phyloP scores from a whole-genome alignment of 2,329 filamentous ascomycete species.

The Aspergillus pseudoglaucus region DNA sequence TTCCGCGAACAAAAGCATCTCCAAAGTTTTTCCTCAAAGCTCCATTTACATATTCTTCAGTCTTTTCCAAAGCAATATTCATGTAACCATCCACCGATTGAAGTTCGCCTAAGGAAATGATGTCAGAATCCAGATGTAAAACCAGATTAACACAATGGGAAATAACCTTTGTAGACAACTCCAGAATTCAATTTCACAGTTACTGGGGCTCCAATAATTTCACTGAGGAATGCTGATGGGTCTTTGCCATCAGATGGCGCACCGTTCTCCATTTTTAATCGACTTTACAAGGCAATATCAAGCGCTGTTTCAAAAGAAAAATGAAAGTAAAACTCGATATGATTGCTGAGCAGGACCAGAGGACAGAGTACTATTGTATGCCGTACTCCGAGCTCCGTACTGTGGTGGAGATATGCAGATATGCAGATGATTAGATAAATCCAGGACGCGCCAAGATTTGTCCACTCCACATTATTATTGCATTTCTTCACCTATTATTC shows the following conservation, averaged over 20 bases:
- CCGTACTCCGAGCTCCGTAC: neutral
- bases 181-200: conserved; percentile 99
- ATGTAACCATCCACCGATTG: conserved; percentile 98
- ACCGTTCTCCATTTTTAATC: conserved; percentile 68
- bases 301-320: no score
- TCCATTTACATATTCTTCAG: conserved; percentile 83
- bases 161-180: conserved; percentile 88
- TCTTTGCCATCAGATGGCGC: conserved; percentile 70
- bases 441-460: no score
- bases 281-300: neutral
- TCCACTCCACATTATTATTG: no score
- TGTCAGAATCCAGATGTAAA: conserved; percentile 3
- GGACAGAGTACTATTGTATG: neutral
- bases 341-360: neutral
- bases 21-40: conserved; percentile 76
- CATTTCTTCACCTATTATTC: no score
- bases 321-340: neutral
- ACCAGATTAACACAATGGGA: neutral
- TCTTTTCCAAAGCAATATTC: conserved; percentile 98
- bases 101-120: conserved; percentile 62
- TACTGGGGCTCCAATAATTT: conserved; percentile 90
- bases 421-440: neutral
- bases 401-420: conserved; percentile 4
- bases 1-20: conserved; percentile 91
- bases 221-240: conserved; percentile 84